Evolutionary conservation across 2,329 filamentous ascomycete species (phyloP), one percentile per base, ranked within the genome.

Genomic region (Aspergillus viridinutans): DNA sequence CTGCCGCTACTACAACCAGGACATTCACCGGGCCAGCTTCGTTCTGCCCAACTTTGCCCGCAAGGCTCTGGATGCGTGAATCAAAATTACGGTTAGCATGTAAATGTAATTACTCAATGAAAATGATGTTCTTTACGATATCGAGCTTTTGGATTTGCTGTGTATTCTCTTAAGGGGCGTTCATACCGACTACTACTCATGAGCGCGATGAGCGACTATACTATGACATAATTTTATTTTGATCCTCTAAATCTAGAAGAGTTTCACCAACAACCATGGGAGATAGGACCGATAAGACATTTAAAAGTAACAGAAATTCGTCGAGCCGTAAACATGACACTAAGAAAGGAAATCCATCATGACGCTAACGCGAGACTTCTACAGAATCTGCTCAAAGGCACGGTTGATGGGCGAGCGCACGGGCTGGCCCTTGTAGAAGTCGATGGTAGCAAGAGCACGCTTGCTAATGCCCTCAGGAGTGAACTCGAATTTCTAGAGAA

Each of bases 401-500:
- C 92, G 90, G 86, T 97, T 96, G 80, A 99, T 78, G 65, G 94
- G 93, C 55, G 92, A 97, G 78, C 94, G 91, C 72, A 97, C 83
- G 80, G 93, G 92, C 75, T 90, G 85, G 66, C 88, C 90, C 89
- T 97, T 97, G 89, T 92, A 99, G 87, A 97, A 99, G 75, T 97
- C 87, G 71, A 97, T 82, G 63, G 94, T 99, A 67, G 89, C 88
- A 63, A 91, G 78, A 60, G 93, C 94, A 70, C 94, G 92, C 89
- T 97, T 97, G 80, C 90, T 83, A 75, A 99, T 90, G 65, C 94
- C 94, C 80, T 96, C 93, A 54, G 94, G 90, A 51, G 93, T 99
- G 83, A 99, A 97, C 80, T 97, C 94, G 81, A 99, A 99, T 86
- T 97, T 97, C 90, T 95, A 52, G 2, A 29, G 20, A 52, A 35